phyloP scores from a whole-genome alignment of 2,329 filamentous ascomycete species.

The Aspergillus unguis region DNA sequence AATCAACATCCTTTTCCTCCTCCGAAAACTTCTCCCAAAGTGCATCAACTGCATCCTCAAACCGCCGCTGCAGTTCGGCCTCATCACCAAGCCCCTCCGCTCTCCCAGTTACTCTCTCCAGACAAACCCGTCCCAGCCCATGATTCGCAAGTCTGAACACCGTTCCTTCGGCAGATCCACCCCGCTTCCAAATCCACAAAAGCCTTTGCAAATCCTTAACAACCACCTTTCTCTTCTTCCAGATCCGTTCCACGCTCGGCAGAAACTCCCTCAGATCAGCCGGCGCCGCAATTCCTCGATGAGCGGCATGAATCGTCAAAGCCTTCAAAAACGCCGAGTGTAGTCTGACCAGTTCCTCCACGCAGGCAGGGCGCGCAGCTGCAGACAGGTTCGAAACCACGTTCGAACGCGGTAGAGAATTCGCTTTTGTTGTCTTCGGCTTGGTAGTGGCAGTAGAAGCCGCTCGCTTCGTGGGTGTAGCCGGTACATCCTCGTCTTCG shows the following conservation, averaged over 20 bases:
- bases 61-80: conserved; percentile 48
- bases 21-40: conserved; percentile 45
- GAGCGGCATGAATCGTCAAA: conserved; percentile 65
- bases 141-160: conserved; percentile 41
- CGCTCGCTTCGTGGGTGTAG: conserved; percentile 27
- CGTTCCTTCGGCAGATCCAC: conserved; percentile 21
- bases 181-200: conserved; percentile 59
- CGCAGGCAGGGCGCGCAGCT: conserved; percentile 23
- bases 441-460: neutral
- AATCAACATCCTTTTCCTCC: conserved; percentile 34
- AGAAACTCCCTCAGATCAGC: conserved; percentile 62
- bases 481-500: conserved; percentile 10
- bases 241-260: conserved; percentile 63
- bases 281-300: conserved; percentile 62
- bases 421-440: neutral
- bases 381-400: neutral
- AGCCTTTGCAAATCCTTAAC: conserved; percentile 64
- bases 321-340: conserved; percentile 67
- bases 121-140: conserved; percentile 38
- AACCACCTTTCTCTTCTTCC: conserved; percentile 68
- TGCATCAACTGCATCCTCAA: conserved; percentile 47
- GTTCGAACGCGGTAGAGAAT: neutral
- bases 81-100: conserved; percentile 39
- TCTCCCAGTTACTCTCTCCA: conserved; percentile 29
- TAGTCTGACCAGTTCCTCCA: conserved; percentile 58